phyloP scores from a whole-genome alignment of 1,284 basidiomycete species.

The Boletellus dicymbophilus region DNA sequence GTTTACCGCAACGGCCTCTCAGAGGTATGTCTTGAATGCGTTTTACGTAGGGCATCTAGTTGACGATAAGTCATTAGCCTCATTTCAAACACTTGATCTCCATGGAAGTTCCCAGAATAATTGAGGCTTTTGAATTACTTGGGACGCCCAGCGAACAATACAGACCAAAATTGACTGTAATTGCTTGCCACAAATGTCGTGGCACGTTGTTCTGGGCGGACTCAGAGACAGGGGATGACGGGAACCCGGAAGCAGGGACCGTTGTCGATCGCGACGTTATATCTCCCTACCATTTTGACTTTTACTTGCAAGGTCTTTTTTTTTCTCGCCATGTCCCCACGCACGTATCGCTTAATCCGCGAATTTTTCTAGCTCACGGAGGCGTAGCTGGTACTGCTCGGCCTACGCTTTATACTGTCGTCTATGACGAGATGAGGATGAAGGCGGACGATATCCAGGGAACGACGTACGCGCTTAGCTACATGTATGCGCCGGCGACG shows the following conservation, averaged over 20 bases:
- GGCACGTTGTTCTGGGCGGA: conserved; percentile 85
- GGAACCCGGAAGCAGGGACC: conserved; percentile 74
- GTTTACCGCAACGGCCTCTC: conserved; percentile 82
- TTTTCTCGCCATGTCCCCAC: too few species aligned
- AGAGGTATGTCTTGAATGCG: conserved; percentile 48
- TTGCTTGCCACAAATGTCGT: conserved; percentile 82
- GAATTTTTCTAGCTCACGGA: conserved; percentile 58
- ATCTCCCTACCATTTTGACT: conserved; percentile 77
- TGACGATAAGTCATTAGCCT: too few species aligned
- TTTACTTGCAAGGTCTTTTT: conserved; percentile 68
- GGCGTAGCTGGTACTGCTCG: conserved; percentile 68
- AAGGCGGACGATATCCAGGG: conserved; percentile 66
- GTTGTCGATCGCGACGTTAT: conserved; percentile 77
- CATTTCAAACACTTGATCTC: conserved; percentile 49
- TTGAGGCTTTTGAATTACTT: conserved; percentile 57
- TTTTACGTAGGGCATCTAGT: too few species aligned
- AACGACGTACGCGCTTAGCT: conserved; percentile 66
- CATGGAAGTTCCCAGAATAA: too few species aligned
- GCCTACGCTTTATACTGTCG: conserved; percentile 79
- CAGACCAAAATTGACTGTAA: conserved; percentile 69
- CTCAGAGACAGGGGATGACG: conserved; percentile 55
- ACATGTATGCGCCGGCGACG: conserved; percentile 78
- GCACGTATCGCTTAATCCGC: conserved; percentile 1
- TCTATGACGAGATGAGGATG: conserved; percentile 74
- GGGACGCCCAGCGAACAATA: conserved; percentile 46